Base-by-base conservation (phyloP, 208 protist species). In the Ichthyophonus hoferi region DNA sequence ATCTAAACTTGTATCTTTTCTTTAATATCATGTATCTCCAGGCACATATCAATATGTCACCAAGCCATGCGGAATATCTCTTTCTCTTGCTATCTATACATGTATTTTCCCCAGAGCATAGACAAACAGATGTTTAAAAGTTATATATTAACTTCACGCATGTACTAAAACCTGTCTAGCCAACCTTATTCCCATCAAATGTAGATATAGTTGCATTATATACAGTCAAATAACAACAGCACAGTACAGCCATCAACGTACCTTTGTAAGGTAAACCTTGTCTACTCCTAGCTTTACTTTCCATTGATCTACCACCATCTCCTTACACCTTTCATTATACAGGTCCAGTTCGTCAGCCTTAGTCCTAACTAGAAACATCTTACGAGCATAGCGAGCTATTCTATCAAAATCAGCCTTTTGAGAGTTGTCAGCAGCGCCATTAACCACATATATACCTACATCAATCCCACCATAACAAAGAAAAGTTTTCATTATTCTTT, bases 371-470 rank as follows among this genome's bases (percentile, higher is more conserved):
- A 85, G 40, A 58, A 85, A 85, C 39, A 85, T 34, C 40, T 85
- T 38, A 7, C n/a, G 39, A 58, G 81, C 24, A 85, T 85, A 85
- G 0, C 38, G 24, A 3, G 81, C 81, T 7, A 85, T 7, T 37
- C 39, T 40, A 7, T 85, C 81, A 50, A 58, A 85, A 38, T 85
- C 81, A 33, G 3, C 17, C 40, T 85, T 85, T 37, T 85, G 81
- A 12, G 81, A 85, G 33, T 38, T 38, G 39, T 85, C 81, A 31
- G 81, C 33, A 31, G 42, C 81, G 12, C 81, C 81, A 35, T 85
- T 85, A 38, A 38, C 81, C 38, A 85, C 81, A 42, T 58, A 85
- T 43, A 85, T 85, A 58, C 81, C 81, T n/a, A 85, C 81, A 58
- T 85, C 81, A 0, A 85, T 85, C 14, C 24, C 81, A 31, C 81